Evolutionary conservation across 2,329 filamentous ascomycete genomes (phyloP).

Genomic region (Chrysoporthe austroafricana): DNA sequence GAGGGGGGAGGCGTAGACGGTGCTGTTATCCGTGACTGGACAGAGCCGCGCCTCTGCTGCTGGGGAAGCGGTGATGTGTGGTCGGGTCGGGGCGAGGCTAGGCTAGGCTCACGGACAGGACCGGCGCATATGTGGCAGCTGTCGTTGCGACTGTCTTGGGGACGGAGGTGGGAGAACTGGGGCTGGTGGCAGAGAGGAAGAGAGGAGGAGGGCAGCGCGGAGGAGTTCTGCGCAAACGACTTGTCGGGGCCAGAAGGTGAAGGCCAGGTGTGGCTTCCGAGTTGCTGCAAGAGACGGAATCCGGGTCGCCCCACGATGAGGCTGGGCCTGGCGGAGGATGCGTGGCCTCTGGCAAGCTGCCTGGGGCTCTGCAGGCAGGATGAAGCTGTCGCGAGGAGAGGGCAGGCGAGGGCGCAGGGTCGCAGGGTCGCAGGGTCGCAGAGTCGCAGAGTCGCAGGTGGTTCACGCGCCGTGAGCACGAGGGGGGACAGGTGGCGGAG

Average conservation of each 20-base stretch:
- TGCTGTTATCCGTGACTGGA: slow-evolving; percentile 37
- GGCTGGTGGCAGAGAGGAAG: background rate
- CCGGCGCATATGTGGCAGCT: slow-evolving; percentile 3
- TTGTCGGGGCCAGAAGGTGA: background rate
- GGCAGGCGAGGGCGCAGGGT: background rate
- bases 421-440: background rate
- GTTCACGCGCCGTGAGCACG: background rate
- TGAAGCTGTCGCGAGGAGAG: slow-evolving; percentile 7
- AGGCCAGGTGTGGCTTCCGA: background rate
- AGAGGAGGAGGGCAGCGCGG: background rate
- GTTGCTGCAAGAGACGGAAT: background rate
- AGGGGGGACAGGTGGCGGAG: background rate
- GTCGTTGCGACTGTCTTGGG: background rate
- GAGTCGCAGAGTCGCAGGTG: background rate
- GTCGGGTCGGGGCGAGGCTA: background rate
- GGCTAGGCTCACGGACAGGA: background rate
- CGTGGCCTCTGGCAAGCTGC: background rate
- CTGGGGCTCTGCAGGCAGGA: background rate
- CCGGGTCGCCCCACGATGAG: background rate
- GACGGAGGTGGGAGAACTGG: background rate
- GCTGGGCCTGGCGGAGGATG: background rate
- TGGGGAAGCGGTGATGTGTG: slow-evolving; percentile 5
- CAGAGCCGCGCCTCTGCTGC: slow-evolving; percentile 34
- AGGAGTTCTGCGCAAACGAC: background rate
- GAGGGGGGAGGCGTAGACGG: slow-evolving; percentile 32